Evolutionary conservation across 352 stramenopile genomes (phyloP).

Genomic region (Pythium rhizo-oryzae): DNA sequence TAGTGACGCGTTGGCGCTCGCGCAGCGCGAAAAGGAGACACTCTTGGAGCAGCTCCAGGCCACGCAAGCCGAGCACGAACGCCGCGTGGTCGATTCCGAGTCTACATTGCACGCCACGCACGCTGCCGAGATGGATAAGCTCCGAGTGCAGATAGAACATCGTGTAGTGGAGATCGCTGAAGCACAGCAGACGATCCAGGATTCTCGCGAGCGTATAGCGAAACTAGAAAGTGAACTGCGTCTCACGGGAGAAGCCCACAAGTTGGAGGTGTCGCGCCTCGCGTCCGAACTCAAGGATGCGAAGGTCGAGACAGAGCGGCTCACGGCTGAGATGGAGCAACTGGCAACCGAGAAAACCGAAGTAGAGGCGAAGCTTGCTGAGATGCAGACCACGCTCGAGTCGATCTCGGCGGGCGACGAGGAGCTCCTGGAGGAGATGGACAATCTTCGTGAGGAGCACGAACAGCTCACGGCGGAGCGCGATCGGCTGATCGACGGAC

Average conservation of each 20-base stretch:
- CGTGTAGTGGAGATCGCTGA: constrained; percentile 48
- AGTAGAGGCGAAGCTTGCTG: constrained; percentile 12
- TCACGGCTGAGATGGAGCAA: constrained; percentile 11
- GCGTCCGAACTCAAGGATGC: constrained; percentile 51
- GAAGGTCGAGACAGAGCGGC: constrained; percentile 24
- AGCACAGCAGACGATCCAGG: constrained; percentile 39
- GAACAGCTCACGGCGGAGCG: constrained; percentile 12
- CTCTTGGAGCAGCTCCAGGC: constrained; percentile 48
- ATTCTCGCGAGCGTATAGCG: constrained; percentile 36
- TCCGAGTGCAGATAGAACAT: constrained; percentile 46
- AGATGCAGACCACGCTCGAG: constrained; percentile 13
- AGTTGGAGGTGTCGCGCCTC: constrained; percentile 41
- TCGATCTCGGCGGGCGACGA: constrained; percentile 13
- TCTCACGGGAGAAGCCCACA: constrained; percentile 34
- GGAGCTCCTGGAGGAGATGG: constrained; percentile 21
- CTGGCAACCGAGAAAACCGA: constrained; percentile 11
- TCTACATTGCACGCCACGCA: constrained; percentile 36
- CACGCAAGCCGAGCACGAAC: constrained; percentile 44
- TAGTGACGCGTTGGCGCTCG: constrained; percentile 37
- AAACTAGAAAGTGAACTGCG: constrained; percentile 46
- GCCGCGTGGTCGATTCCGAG: constrained; percentile 36
- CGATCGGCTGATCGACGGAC: constrained; percentile 10
- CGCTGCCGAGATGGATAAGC: constrained; percentile 40
- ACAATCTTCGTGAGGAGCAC: constrained; percentile 6
- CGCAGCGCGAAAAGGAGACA: constrained; percentile 57